Evolutionary conservation across 1,284 basidiomycete species (phyloP).

Genomic region (Phylloboletellus chloephorus): DNA sequence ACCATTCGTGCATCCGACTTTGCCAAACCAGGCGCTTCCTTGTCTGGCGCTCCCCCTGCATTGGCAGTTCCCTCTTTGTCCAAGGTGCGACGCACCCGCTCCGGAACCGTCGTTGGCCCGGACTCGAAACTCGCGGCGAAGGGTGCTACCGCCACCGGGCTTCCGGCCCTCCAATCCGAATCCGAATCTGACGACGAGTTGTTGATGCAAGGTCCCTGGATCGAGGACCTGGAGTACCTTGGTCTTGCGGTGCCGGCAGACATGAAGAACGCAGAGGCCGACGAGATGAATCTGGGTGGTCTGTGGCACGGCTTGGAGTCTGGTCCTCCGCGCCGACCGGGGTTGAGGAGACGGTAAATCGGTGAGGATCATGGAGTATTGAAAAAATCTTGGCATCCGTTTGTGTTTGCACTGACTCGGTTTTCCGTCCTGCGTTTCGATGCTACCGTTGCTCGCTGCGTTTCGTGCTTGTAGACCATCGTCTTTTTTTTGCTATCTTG

Average conservation of each 20-base stretch:
- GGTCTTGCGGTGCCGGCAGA: conserved; percentile 23
- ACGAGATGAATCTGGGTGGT: conserved; percentile 26
- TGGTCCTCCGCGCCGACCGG: conserved; percentile 9
- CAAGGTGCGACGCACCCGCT: conserved; percentile 29
- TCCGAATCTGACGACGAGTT: conserved; percentile 28
- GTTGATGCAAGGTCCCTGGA: conserved; percentile 20
- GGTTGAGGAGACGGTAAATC: conserved; percentile 13
- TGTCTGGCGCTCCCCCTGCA: background rate
- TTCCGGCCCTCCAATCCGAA: conserved; percentile 5
- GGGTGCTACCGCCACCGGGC: background rate
- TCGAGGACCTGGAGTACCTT: conserved; percentile 43
- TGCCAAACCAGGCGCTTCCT: conserved; percentile 2
- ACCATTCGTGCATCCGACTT: conserved; percentile 32
- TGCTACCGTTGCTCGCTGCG: conserved; percentile 1
- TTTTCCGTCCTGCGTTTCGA: background rate
- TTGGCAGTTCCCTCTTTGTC: background rate
- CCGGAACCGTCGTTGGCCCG: conserved; percentile 30
- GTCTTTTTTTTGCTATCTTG: background rate
- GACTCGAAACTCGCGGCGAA: conserved; percentile 21
- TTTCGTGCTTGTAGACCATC: background rate
- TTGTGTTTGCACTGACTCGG: background rate
- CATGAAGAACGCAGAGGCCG: conserved; percentile 5
- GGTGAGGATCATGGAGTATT: background rate
- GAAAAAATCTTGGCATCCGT: background rate
- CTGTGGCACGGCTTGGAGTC: conserved; percentile 8